Percentiles rank a stretch among this genome's conserved stretches.
Evolutionary conservation across 2,329 filamentous ascomycete species (phyloP).

Genomic region (Xylaria sp.): DNA sequence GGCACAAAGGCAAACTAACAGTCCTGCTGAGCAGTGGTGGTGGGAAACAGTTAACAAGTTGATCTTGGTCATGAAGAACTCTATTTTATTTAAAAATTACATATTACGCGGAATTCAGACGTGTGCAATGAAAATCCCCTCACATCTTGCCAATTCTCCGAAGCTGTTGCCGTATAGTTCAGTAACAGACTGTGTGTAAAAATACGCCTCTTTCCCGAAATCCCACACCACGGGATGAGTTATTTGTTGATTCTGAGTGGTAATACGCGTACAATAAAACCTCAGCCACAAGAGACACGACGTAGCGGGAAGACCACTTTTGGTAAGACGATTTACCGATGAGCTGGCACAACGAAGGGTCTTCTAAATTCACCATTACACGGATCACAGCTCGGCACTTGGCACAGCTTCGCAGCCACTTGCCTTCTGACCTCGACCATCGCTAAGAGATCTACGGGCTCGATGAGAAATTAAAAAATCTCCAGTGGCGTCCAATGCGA

Average conservation of each 20-base stretch:
- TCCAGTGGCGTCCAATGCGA: slow-evolving; percentile 25
- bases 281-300: background rate
- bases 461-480: slow-evolving; percentile 1
- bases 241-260: background rate
- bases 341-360: background rate
- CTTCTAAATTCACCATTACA: background rate
- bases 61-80: slow-evolving; percentile 27
- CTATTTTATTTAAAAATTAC: slow-evolving; percentile 1
- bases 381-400: slow-evolving; percentile 12
- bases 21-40: slow-evolving; percentile 46
- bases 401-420: slow-evolving; percentile 18
- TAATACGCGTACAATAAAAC: background rate
- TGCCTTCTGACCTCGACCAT: slow-evolving; percentile 1
- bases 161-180: background rate
- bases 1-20: slow-evolving; percentile 29
- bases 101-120: background rate
- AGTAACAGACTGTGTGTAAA: background rate
- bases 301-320: background rate
- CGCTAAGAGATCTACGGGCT: background rate
- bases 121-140: background rate
- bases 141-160: background rate
- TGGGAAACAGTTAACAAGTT: slow-evolving; percentile 36
- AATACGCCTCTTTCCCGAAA: background rate
- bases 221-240: too few species aligned
- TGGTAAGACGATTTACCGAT: background rate